Evolutionary conservation across 2,329 filamentous ascomycete genomes (phyloP).

Genomic region (Aspergillus clavatus): DNA sequence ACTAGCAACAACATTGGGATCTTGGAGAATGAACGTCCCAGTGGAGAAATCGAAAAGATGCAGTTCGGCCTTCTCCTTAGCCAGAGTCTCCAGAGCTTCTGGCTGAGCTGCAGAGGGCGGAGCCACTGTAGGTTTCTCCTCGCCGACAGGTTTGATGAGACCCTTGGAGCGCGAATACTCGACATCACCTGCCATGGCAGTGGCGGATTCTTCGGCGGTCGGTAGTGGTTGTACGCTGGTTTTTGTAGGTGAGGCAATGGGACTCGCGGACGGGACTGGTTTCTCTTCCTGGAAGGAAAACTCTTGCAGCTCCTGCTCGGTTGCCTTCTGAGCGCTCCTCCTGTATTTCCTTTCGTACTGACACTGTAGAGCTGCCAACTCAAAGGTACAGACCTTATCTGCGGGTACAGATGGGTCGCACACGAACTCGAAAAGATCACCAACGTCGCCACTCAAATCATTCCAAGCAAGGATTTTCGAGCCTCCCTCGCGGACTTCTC

Average conservation of each 20-base stretch:
- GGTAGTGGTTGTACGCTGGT: constrained; percentile 32
- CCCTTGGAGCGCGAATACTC: constrained; percentile 40
- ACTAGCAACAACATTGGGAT: constrained; percentile 66
- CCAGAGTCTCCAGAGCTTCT: constrained; percentile 65
- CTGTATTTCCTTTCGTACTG: constrained; percentile 97
- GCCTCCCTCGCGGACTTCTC: constrained; percentile 71
- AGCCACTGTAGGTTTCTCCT: constrained; percentile 52
- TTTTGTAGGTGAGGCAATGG: constrained; percentile 47
- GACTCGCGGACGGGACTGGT: constrained; percentile 57
- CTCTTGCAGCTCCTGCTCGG: constrained; percentile 71
- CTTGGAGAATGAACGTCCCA: constrained; percentile 78
- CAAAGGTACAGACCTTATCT: constrained; percentile 72
- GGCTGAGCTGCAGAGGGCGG: constrained; percentile 60
- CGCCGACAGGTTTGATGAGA: constrained; percentile 32
- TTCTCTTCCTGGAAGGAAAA: constrained; percentile 70
- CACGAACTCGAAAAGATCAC: constrained; percentile 97
- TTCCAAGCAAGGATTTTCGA: constrained; percentile 91
- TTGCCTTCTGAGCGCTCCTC: constrained; percentile 71
- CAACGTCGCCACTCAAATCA: constrained; percentile 86
- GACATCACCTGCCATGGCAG: constrained; percentile 44
- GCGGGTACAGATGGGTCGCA: constrained; percentile 71
- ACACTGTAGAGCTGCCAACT: constrained; percentile 79
- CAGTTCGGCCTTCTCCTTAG: constrained; percentile 73
- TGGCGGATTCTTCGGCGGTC: constrained; percentile 38
- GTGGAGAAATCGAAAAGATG: constrained; percentile 90